These are phyloP conservation scores for Irpex sp. DNA, from an alignment of 1,284 basidiomycete species.

Conservation along the genomic window DNA sequence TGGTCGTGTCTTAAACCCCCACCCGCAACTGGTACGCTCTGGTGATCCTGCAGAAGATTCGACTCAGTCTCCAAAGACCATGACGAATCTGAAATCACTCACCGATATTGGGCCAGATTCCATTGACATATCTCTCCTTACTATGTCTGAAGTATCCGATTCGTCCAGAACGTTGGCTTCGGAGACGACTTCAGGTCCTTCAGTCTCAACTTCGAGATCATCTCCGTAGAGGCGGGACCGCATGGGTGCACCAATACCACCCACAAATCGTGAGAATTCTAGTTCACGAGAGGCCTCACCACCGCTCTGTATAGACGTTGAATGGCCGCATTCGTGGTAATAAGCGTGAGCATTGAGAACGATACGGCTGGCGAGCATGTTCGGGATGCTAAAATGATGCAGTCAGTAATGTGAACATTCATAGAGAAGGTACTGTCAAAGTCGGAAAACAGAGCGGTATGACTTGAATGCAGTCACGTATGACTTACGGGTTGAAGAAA, in stretches of 20 bases:
- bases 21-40: too few species aligned
- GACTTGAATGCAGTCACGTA: too few species aligned
- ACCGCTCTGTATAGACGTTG: neutral
- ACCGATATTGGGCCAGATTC: too few species aligned
- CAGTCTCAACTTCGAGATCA: neutral
- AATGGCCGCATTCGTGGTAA: neutral
- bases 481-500: neutral
- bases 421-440: neutral
- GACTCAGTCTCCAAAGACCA: too few species aligned
- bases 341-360: neutral
- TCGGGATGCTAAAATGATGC: neutral
- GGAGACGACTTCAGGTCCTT: too few species aligned
- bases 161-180: too few species aligned
- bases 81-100: too few species aligned
- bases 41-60: too few species aligned
- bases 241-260: neutral
- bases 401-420: neutral
- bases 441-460: too few species aligned
- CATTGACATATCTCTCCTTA: too few species aligned
- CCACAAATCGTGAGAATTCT: neutral
- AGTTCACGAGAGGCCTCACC: neutral
- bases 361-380: neutral
- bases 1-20: too few species aligned
- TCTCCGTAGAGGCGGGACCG: neutral
- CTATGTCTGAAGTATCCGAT: too few species aligned